Evolutionary conservation across 805 yeast species (phyloP), one percentile per base, ranked within the genome.

Genomic region (Candida pseudoglaebosa): DNA sequence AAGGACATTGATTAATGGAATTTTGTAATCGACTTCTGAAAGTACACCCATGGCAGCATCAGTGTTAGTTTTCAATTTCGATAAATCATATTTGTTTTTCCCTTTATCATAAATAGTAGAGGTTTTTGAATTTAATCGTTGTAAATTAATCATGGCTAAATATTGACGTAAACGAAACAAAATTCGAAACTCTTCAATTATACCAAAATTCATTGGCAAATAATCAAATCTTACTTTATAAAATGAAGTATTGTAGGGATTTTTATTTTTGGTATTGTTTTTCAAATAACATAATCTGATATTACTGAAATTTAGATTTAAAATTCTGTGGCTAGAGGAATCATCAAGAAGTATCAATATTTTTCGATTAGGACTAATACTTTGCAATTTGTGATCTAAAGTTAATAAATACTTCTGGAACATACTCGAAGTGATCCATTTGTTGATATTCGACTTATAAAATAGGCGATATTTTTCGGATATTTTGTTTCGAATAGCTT

Each of bases 141-240:
- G 70, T n/a, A 54, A 24, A 38, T 57, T 59, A 13, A 68, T 67
- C 70, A 66, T 65, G 37, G 65, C 70, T 45, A 61, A 59, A 44
- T 78, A 80, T 45, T 80, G 85, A 42, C 74, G 78, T 5, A 75
- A 61, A 40, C 86, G 67, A 47, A 74, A 80, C 34, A 75, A 59
- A 10, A 78, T 66, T 49, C 77, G 78, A 51, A 80, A 76, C 48
- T 80, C 85, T 41, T 77, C 78, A 29, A 75, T 65, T 3, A 80
- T 75, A 3, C 86, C 86, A 71, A 80, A 78, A 42, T 70, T 75
- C 67, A 78, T 77, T 5, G 85, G 85, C 24, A 78, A 54, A 49
- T 75, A 78, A 47, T 71, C 72, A 37, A 78, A 61, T 43, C 71
- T 75, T 4, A 72, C 62, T 28, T 78, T 80, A 24, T 71, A 57